Percentiles rank a stretch among this genome's conserved stretches.
Conservation (phyloP, 805 yeast species). For the Ogataea philodendri region DNA sequence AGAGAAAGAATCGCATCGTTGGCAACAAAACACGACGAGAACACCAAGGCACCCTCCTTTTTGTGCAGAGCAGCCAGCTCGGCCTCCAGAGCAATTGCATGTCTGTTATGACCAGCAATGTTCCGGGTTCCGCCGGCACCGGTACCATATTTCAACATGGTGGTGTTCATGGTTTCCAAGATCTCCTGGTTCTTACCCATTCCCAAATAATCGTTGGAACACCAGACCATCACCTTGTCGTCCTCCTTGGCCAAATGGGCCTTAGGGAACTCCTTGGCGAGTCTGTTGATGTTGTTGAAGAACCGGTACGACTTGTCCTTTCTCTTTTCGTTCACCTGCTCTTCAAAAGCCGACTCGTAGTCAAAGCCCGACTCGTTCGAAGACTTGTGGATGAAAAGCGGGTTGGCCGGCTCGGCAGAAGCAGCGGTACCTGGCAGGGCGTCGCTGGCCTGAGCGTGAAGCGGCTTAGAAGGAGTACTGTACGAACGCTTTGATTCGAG, state of each 20-base stretch:
- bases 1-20: constrained; percentile 92
- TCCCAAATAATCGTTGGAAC: constrained; percentile 96
- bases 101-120: constrained; percentile 94
- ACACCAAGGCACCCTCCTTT: constrained; percentile 92
- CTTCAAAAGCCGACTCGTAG: constrained; percentile 64
- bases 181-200: constrained; percentile 84
- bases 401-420: constrained; percentile 35
- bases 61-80: constrained; percentile 88
- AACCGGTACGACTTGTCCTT: constrained; percentile 89
- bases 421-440: constrained; percentile 26
- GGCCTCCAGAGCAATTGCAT: constrained; percentile 83
- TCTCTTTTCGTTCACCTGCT: constrained; percentile 71
- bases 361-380: constrained; percentile 60
- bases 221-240: constrained; percentile 97
- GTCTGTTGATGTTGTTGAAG: constrained; percentile 95
- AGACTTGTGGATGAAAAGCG: constrained; percentile 27
- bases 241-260: constrained; percentile 78
- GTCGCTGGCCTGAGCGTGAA: constrained; percentile 44
- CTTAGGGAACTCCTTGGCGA: constrained; percentile 88
- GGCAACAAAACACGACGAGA: constrained; percentile 94
- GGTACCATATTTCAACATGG: constrained; percentile 88
- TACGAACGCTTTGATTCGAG: constrained; percentile 44
- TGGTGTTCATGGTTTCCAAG: constrained; percentile 68
- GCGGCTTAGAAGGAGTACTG: constrained; percentile 46
- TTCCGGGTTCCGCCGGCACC: constrained; percentile 99